Percentiles rank a stretch among this genome's conserved stretches.
Evolutionary conservation across 2,329 filamentous ascomycete species (phyloP).

Genomic region (Sordariomycetes sp.): DNA sequence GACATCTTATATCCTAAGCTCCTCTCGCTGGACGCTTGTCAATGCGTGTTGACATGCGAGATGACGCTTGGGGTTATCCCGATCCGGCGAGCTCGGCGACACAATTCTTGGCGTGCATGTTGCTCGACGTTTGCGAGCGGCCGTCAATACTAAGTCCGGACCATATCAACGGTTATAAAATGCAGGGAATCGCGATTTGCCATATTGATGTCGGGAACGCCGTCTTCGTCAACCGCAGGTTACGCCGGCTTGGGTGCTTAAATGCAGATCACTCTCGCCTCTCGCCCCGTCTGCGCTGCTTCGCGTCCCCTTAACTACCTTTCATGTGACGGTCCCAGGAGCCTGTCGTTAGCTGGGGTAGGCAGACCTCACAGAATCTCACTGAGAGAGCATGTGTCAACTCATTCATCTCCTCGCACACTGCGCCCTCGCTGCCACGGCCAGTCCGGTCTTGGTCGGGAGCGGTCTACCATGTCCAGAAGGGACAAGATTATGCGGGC

Average conservation of each 20-base stretch:
- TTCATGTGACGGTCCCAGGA: no score
- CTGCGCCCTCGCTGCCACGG: neutral
- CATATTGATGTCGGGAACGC: neutral
- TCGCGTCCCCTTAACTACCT: no score
- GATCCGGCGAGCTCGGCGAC: neutral
- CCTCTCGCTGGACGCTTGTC: neutral
- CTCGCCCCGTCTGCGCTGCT: no score
- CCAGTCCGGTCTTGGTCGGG: neutral
- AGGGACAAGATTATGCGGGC: neutral
- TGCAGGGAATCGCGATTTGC: neutral
- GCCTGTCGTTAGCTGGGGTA: neutral
- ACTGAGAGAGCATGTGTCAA: neutral
- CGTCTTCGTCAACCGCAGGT: neutral
- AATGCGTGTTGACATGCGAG: neutral
- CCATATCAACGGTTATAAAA: neutral
- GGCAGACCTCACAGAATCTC: neutral
- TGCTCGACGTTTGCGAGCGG: neutral
- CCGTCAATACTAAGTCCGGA: neutral
- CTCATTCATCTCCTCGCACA: neutral
- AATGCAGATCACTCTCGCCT: no score
- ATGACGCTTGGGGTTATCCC: neutral
- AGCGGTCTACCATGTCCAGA: neutral
- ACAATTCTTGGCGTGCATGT: neutral
- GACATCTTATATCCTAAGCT: neutral
- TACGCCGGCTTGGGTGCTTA: neutral